These are phyloP conservation scores for Camelina sativa DNA, from an alignment of 345 rosid genomes.

Conservation along the genomic window DNA sequence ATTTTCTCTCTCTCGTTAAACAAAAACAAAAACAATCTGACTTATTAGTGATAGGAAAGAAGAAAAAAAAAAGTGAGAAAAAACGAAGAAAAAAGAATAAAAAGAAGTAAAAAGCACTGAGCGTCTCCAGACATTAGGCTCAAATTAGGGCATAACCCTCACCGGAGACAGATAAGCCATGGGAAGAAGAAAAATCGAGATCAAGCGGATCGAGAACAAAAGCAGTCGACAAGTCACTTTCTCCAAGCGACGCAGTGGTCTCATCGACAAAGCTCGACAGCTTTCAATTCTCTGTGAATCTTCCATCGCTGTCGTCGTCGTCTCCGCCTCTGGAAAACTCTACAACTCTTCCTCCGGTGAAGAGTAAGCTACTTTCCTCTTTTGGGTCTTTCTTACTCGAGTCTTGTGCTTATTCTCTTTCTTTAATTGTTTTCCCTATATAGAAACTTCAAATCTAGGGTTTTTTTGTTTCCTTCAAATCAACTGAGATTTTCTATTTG, in stretches of 20 bases:
- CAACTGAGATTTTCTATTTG: no score
- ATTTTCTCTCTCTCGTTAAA: slow-evolving; percentile 18
- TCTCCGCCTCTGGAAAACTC: slow-evolving; percentile 59
- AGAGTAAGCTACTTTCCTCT: slow-evolving; percentile 43
- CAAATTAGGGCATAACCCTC: slow-evolving; percentile 35
- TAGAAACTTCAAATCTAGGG: no score
- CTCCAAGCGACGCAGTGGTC: slow-evolving; percentile 67
- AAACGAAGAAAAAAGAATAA: not conserved
- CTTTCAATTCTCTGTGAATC: slow-evolving; percentile 75
- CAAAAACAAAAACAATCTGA: not conserved
- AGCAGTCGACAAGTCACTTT: slow-evolving; percentile 73
- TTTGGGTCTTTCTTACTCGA: slow-evolving; percentile 12
- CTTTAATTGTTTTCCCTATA: no score
- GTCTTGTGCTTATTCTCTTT: not conserved
- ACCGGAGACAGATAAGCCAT: slow-evolving; percentile 29
- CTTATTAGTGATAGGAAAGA: not conserved
- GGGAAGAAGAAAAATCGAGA: slow-evolving; percentile 66
- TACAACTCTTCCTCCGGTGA: slow-evolving; percentile 53
- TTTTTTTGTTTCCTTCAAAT: no score
- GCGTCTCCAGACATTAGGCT: not conserved
- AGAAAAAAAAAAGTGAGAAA: not conserved
- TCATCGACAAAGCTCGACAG: slow-evolving; percentile 70
- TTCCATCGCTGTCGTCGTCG: slow-evolving; percentile 58
- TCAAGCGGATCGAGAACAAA: slow-evolving; percentile 69
- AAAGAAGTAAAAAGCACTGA: slow-evolving; percentile 9